Base-by-base conservation (phyloP, 164 flowering plant species). In the Chloranthus sessilifolius region DNA sequence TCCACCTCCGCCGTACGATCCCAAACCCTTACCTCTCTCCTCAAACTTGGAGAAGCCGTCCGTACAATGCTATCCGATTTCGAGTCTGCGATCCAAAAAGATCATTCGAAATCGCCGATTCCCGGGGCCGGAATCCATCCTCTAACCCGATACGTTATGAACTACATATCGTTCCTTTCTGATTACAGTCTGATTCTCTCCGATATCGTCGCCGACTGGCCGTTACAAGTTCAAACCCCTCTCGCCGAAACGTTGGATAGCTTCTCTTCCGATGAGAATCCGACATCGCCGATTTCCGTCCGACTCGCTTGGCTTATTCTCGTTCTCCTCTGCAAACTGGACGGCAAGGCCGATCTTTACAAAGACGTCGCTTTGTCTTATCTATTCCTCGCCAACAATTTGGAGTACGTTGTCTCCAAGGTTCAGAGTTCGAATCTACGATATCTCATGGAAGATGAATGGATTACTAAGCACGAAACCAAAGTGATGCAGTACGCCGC, bases 341-440 rank as follows among this genome's bases (percentile, higher is more conserved):
- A 85, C 63, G 59, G 66, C 31, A 82, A 72, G 48, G 72, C 85
- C 1, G 64, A 69, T 41, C 76, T 43, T 1, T 75, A 75, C 85
- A 72, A 63, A 19, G 83, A 80, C 61, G 72, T 56, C 0, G 55
- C 85, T 0, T n/a, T 71, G 1, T 59, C 85, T 0, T 78, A 82
- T 22, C 75, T 85, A 15, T 85, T 85, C 75, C 55, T 82, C 5
- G 68, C 76, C 1, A 85, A 82, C 76, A 85, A 85, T 60, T 83
- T 80, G 28, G 62, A 72, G 36, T 73, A 74, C 70, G 61, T 80
- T 7, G 30, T 82, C 31, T n/a, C 52, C 16, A 66, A 62, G 43
- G 81, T 74, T 38, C 68, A 62, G 0, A 29, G 58, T 0, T 82
- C 83, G 35, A 63, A 77, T 20, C 81, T 85, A 3, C 61, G 47